phyloP scores from a whole-genome alignment of 441 rosid species.

The Erodium texanum region DNA sequence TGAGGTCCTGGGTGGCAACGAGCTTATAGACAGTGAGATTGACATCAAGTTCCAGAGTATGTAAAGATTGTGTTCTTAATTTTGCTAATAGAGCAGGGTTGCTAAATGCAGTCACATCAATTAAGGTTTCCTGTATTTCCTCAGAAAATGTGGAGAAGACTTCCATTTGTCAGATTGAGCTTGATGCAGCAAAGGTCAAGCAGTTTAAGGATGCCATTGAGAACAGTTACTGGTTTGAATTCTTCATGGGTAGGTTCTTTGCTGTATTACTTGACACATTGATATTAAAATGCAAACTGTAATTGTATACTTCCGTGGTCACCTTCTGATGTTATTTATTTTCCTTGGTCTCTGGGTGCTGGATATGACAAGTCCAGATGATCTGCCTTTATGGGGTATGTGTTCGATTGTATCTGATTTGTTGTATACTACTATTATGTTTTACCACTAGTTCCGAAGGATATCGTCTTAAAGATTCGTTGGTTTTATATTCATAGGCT shows the following conservation, averaged over 20 bases:
- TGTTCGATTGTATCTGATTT: conserved; percentile 6
- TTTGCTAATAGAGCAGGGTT: conserved; percentile 11
- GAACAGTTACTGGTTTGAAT: conserved; percentile 89
- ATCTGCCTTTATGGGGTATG: conserved; percentile 95
- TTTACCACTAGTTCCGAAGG: conserved; percentile 14
- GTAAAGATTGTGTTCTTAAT: conserved; percentile 20
- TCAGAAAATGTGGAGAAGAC: conserved; percentile 62
- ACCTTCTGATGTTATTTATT: conserved; percentile 19
- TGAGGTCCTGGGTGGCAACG: conserved; percentile 99
- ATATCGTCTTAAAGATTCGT: conserved; percentile 10
- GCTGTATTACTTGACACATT: conserved; percentile 6
- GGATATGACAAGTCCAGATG: conserved; percentile 55
- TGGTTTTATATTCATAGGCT: conserved; percentile 37
- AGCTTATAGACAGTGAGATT: conserved; percentile 89
- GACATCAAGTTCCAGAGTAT: conserved; percentile 77
- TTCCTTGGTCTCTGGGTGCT: conserved; percentile 24
- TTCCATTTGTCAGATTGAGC: conserved; percentile 54
- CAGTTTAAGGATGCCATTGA: conserved; percentile 86
- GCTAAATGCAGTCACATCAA: not conserved
- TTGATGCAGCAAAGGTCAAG: conserved; percentile 57
- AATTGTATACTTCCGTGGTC: not conserved
- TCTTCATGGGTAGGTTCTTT: conserved; percentile 74
- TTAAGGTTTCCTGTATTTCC: not conserved
- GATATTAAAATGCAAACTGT: not conserved
- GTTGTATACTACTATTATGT: not conserved